Evolutionary conservation across 768 basidiomycete genomes (phyloP).

Genomic region (Rhodotorula paludigena): DNA sequence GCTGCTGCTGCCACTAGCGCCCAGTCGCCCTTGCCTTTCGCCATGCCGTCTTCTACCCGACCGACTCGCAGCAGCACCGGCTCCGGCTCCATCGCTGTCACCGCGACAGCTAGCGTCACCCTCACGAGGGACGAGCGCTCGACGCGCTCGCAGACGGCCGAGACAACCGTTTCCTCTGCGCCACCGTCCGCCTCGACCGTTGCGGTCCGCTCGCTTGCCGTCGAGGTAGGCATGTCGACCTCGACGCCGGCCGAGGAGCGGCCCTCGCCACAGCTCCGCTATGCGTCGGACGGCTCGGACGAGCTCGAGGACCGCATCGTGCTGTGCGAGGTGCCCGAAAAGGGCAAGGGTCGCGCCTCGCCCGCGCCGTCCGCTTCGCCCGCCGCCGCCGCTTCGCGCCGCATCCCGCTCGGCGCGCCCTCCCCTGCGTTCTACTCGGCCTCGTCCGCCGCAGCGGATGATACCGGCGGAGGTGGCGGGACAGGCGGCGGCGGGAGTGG

Average conservation of each 20-base stretch:
- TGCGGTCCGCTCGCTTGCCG: not conserved
- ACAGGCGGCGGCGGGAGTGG: not conserved
- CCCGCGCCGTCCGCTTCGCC: too few species aligned
- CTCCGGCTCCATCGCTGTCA: not conserved
- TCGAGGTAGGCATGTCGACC: constrained; percentile 18
- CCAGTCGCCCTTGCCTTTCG: too few species aligned
- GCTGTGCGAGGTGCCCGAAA: not conserved
- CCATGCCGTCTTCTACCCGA: not conserved
- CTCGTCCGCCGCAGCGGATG: not conserved
- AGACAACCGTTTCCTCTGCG: not conserved
- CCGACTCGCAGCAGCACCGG: too few species aligned
- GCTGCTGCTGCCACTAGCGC: too few species aligned
- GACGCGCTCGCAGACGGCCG: not conserved
- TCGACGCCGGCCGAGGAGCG: constrained; percentile 26
- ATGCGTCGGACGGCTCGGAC: not conserved
- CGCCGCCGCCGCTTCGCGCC: not conserved
- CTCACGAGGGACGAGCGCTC: not conserved
- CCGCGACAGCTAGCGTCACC: not conserved
- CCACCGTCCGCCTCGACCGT: not conserved
- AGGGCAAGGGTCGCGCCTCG: not conserved
- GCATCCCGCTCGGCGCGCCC: not conserved
- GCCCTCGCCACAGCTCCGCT: not conserved
- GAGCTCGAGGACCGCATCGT: not conserved
- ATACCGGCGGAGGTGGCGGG: not conserved
- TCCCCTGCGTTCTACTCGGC: constrained; percentile 9